These are phyloP conservation scores for Lachancea fermentati DNA, from an alignment of 805 yeast species.

Conservation along the genomic window DNA sequence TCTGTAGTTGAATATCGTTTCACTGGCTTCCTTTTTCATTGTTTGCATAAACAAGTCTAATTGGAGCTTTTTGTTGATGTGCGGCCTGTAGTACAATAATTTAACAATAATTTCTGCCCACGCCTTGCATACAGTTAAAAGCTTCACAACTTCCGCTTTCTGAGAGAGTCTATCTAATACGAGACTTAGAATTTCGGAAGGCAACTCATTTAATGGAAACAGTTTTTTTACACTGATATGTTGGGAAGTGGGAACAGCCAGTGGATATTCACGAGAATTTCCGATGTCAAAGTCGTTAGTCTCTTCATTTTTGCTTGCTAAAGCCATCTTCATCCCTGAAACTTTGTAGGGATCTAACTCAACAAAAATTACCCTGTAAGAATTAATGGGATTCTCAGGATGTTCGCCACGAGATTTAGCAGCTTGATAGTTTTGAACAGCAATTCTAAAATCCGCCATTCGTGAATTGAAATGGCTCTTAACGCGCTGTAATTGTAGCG, in stretches of 20 bases:
- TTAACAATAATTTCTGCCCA: constrained; percentile 79
- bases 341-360: constrained; percentile 19
- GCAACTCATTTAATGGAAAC: constrained; percentile 35
- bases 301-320: constrained; percentile 7
- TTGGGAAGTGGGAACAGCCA: constrained; percentile 1
- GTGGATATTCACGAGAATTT: constrained; percentile 2
- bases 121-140: constrained; percentile 68
- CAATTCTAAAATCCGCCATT: constrained; percentile 26
- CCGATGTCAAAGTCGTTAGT: neutral
- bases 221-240: constrained; percentile 4
- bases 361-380: constrained; percentile 13
- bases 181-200: constrained; percentile 54
- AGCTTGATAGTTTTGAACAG: constrained; percentile 19
- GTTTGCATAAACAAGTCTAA: constrained; percentile 37
- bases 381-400: constrained; percentile 21
- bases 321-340: constrained; percentile 11
- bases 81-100: constrained; percentile 83
- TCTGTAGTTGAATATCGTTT: constrained; percentile 62
- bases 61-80: constrained; percentile 52
- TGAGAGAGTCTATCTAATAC: constrained; percentile 61
- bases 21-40: constrained; percentile 22
- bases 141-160: constrained; percentile 51
- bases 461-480: constrained; percentile 20
- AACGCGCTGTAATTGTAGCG: constrained; percentile 26
- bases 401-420: constrained; percentile 15